A percentile compares a stretch with the other conserved stretches of the same genome.
Conservation (phyloP, 2,329 filamentous ascomycete genomes). For the Aspergillus viridinutans region DNA sequence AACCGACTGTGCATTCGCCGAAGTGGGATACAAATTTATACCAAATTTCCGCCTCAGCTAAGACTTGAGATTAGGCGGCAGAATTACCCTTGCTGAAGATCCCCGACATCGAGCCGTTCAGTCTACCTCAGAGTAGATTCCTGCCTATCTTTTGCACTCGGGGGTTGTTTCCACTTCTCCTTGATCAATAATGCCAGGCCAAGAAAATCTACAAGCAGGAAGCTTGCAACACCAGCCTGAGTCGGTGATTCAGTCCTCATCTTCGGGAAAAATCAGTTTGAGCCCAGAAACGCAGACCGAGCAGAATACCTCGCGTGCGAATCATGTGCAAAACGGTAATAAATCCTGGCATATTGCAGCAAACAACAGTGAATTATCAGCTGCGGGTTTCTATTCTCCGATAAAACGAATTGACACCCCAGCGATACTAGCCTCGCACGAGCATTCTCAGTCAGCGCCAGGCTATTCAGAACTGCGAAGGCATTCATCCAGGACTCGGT, state of each 20-base stretch:
- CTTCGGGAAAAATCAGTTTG: not conserved
- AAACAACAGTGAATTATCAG: not conserved
- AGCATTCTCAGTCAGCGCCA: not conserved
- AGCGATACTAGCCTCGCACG: not conserved
- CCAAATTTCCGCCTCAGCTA: not conserved
- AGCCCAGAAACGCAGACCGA: not conserved
- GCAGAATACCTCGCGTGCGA: not conserved
- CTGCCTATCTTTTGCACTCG: not conserved
- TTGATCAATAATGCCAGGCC: not conserved
- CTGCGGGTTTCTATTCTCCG: not conserved
- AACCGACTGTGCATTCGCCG: not conserved
- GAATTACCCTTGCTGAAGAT: not conserved
- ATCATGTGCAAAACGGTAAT: not conserved
- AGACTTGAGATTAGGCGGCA: not conserved
- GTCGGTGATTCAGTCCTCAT: not conserved
- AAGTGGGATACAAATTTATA: not conserved
- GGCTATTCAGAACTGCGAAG: not conserved
- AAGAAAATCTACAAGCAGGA: not conserved
- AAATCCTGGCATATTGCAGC: not conserved
- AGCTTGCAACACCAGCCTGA: not conserved
- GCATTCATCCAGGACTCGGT: not conserved
- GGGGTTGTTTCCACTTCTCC: not conserved
- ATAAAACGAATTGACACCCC: not conserved
- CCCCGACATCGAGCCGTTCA: not conserved
- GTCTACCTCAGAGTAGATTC: not conserved